Evolutionary conservation across 495 filamentous ascomycete genomes (phyloP).

Genomic region (Mytilinidion resinicola): DNA sequence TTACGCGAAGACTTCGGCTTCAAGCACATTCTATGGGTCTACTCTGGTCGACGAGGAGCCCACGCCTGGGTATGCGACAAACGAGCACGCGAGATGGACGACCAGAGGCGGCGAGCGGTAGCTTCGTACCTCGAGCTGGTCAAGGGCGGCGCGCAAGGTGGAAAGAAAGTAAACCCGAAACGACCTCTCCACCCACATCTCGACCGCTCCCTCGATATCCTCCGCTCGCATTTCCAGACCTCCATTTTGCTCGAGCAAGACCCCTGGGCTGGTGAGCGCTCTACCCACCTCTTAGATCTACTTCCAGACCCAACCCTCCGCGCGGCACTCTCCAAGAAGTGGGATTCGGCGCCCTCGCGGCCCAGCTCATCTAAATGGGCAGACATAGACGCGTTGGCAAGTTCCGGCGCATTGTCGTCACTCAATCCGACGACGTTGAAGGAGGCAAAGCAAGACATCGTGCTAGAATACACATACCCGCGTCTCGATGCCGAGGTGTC

Average conservation of each 20-base stretch:
- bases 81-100: slow-evolving; percentile 72
- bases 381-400: slow-evolving; percentile 82
- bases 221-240: slow-evolving; percentile 68
- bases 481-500: slow-evolving; percentile 92
- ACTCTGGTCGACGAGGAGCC: slow-evolving; percentile 89
- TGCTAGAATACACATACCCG: slow-evolving; percentile 97
- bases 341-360: slow-evolving; percentile 74
- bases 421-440: slow-evolving; percentile 59
- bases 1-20: slow-evolving; percentile 93
- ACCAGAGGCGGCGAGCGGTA: slow-evolving; percentile 72
- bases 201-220: slow-evolving; percentile 75
- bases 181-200: slow-evolving; percentile 89
- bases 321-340: slow-evolving; percentile 76
- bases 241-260: slow-evolving; percentile 81
- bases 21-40: slow-evolving; percentile 95
- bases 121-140: slow-evolving; percentile 84
- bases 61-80: slow-evolving; percentile 99
- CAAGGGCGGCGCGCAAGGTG: slow-evolving; percentile 71
- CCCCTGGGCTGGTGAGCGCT: slow-evolving; percentile 67
- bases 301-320: slow-evolving; percentile 68
- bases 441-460: slow-evolving; percentile 90
- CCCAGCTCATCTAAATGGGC: slow-evolving; percentile 76
- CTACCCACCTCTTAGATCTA: slow-evolving; percentile 66
- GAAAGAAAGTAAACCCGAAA: slow-evolving; percentile 80
- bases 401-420: slow-evolving; percentile 58